phyloP scores from a whole-genome alignment of 345 rosid genomes.

The Citrus mangshanensis region DNA sequence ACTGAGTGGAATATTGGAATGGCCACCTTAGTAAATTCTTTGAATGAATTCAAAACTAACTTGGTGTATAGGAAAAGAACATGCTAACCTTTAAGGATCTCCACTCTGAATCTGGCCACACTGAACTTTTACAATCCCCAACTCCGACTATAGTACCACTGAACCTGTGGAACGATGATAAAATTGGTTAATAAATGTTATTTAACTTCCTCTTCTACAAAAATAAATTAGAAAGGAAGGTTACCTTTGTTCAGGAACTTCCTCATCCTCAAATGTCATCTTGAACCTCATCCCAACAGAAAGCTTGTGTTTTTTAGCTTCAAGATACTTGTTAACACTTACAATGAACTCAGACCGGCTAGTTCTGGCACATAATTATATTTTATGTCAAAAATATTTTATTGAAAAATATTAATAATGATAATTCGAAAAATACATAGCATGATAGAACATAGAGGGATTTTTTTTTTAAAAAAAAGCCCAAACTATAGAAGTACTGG shows the following conservation, averaged over 20 bases:
- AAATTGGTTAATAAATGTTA: neutral
- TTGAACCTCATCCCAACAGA: conserved; percentile 99
- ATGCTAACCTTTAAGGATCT: conserved; percentile 83
- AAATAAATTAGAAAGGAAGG: conserved; percentile 17
- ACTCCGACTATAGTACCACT: conserved; percentile 98
- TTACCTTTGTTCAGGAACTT: conserved; percentile 95
- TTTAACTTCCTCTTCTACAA: conserved; percentile 5
- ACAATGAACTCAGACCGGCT: conserved; percentile 97
- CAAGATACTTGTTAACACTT: conserved; percentile 85
- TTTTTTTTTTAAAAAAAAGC: neutral
- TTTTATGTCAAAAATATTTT: neutral
- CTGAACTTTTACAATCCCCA: conserved; percentile 63
- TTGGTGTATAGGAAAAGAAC: neutral
- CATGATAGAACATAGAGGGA: too few species aligned
- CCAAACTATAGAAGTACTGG: neutral
- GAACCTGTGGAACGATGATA: conserved; percentile 47
- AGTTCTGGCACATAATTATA: conserved; percentile 52
- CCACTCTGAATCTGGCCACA: conserved; percentile 96
- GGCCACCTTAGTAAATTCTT: neutral
- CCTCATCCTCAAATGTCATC: conserved; percentile 99
- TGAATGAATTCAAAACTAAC: neutral
- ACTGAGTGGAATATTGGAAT: neutral
- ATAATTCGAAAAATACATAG: neutral
- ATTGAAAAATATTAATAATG: neutral
- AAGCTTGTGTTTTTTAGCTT: conserved; percentile 74